A percentile compares a stretch with the other conserved stretches of the same genome.
phyloP scores from a whole-genome alignment of 192 early-diverging fungal species.

The Coemansia reversa region DNA sequence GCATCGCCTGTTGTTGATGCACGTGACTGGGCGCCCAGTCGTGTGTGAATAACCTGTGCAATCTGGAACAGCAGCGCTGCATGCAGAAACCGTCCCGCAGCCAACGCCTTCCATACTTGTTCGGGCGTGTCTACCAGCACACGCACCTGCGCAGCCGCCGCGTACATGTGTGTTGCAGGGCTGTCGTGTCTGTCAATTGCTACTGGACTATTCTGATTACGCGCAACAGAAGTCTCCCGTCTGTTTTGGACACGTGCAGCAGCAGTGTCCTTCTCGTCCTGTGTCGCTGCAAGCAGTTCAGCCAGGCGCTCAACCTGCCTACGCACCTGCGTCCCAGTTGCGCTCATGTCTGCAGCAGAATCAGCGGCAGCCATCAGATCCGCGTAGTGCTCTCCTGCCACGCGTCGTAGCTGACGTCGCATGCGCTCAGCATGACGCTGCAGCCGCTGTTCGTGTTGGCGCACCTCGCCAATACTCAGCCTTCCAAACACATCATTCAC shows the following conservation, averaged over 20 bases:
- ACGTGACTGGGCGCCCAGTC: conserved; percentile 17
- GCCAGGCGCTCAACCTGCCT: conserved; percentile 15
- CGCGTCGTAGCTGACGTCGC: conserved; percentile 34
- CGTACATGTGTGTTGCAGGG: conserved; percentile 18
- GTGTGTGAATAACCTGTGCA: conserved; percentile 30
- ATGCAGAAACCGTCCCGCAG: conserved; percentile 28
- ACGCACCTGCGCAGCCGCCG: conserved; percentile 47
- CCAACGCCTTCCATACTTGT: conserved; percentile 47
- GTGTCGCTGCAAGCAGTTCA: conserved; percentile 11
- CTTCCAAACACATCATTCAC: conserved; percentile 24
- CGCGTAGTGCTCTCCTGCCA: conserved; percentile 38
- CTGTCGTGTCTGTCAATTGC: neutral
- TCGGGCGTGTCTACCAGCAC: conserved; percentile 49
- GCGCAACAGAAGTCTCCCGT: too few relatives aligned
- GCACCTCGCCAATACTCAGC: conserved; percentile 39
- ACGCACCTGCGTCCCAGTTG: conserved; percentile 20
- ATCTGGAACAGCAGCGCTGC: conserved; percentile 45
- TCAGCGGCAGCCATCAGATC: conserved; percentile 49
- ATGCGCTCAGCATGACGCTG: conserved; percentile 26
- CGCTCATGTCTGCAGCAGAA: conserved; percentile 38
- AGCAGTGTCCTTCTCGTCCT: neutral
- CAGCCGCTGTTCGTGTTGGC: conserved; percentile 29
- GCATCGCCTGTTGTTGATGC: neutral
- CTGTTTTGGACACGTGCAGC: neutral
- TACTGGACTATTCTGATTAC: neutral